These are phyloP conservation scores for Trametes elegans DNA, from an alignment of 768 basidiomycete genomes.

Conservation along the genomic window DNA sequence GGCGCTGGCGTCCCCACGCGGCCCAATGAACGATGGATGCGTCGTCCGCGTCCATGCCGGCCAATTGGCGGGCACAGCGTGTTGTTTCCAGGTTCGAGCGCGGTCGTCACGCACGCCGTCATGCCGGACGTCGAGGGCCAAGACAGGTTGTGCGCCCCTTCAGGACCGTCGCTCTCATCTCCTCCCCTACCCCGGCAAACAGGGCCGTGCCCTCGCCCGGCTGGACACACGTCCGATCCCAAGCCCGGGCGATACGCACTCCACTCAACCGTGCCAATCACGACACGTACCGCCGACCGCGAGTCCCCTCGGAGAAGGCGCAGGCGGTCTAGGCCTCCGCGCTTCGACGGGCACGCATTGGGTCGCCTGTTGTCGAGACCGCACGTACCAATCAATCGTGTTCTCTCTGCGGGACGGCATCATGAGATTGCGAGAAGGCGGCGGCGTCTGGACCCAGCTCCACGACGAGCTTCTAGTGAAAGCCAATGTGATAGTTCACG, in stretches of 20 bases:
- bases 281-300: not conserved
- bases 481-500: conserved; percentile 4
- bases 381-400: not conserved
- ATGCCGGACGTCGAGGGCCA: too few relatives aligned
- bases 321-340: not conserved
- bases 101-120: too few relatives aligned
- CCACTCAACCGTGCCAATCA: conserved; percentile 7
- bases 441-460: not conserved
- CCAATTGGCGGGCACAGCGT: too few relatives aligned
- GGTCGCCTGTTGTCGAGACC: not conserved
- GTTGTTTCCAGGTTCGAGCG: too few relatives aligned
- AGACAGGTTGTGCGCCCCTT: too few relatives aligned
- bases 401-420: not conserved
- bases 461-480: conserved; percentile 10
- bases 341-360: too few relatives aligned
- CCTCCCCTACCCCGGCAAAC: too few relatives aligned
- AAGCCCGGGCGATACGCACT: not conserved
- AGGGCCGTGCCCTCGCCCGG: conserved; percentile 5
- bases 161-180: too few relatives aligned
- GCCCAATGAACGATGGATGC: too few relatives aligned
- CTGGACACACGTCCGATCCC: conserved; percentile 11
- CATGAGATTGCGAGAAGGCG: not conserved
- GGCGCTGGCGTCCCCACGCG: too few relatives aligned
- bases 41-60: too few relatives aligned
- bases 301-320: not conserved